Percentiles rank a stretch among this genome's conserved stretches.
Conservation (phyloP, 2,329 filamentous ascomycete species). For the Exophiala sp. region DNA sequence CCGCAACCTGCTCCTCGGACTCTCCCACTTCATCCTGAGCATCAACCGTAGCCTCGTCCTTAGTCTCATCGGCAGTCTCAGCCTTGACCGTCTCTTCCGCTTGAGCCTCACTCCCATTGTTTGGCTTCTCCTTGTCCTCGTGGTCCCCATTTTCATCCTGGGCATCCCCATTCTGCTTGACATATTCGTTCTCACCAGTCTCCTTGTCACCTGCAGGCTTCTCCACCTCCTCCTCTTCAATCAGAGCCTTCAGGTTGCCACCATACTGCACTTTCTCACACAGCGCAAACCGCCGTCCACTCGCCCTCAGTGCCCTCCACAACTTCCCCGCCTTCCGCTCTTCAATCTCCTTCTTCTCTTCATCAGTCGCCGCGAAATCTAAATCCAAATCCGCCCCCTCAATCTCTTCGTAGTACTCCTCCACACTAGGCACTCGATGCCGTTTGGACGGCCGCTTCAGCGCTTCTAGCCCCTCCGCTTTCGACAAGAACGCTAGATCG, state of each 20-base stretch:
- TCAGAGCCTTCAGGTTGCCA: constrained; percentile 57
- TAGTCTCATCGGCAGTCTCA: neutral
- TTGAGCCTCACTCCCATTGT: neutral
- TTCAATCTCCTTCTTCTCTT: constrained; percentile 56
- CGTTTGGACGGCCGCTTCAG: constrained; percentile 64
- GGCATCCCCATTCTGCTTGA: neutral
- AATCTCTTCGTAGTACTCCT: constrained; percentile 69
- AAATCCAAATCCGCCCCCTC: constrained; percentile 80
- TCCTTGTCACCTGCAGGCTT: neutral
- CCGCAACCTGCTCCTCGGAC: too few relatives aligned
- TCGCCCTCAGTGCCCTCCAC: constrained; percentile 82
- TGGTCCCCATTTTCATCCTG: neutral
- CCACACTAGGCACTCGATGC: constrained; percentile 66
- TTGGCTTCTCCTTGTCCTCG: neutral
- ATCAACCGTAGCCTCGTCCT: neutral
- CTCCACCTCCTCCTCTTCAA: constrained; percentile 12
- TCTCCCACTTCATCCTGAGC: too few relatives aligned
- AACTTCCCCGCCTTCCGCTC: constrained; percentile 81
- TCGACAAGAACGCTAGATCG: constrained; percentile 73
- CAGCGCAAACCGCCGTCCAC: constrained; percentile 59
- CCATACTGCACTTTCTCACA: constrained; percentile 88
- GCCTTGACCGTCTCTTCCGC: neutral
- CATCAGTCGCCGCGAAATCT: constrained; percentile 68
- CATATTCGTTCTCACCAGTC: neutral
- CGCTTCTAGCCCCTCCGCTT: constrained; percentile 64